A percentile compares a stretch with the other conserved stretches of the same genome.
Evolutionary conservation across 208 protist genomes (phyloP).

Genomic region (Leptomonas seymouri): DNA sequence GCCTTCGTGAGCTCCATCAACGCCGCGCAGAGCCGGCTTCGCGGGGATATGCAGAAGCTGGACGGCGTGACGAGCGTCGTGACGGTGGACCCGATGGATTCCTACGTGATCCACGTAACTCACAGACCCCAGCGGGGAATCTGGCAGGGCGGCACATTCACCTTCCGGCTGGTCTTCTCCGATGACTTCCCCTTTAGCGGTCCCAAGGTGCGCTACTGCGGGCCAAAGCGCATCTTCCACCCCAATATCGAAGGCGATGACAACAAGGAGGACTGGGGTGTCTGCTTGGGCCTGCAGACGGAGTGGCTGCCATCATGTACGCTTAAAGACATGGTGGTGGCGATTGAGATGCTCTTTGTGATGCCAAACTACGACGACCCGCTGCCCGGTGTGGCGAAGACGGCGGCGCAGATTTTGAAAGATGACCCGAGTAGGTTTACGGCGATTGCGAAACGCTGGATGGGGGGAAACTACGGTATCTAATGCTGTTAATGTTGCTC

Average conservation of each 20-base stretch:
- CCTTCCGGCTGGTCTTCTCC: slow-evolving; percentile 72
- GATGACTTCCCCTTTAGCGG: slow-evolving; percentile 82
- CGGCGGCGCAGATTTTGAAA: slow-evolving; percentile 69
- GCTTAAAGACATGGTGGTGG: slow-evolving; percentile 75
- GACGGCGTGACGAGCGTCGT: slow-evolving; percentile 55
- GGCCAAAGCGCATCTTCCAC: slow-evolving; percentile 79
- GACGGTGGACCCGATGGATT: slow-evolving; percentile 43
- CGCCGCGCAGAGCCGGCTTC: slow-evolving; percentile 56
- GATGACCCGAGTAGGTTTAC: slow-evolving; percentile 54
- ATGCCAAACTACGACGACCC: slow-evolving; percentile 84
- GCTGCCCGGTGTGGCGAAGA: slow-evolving; percentile 67
- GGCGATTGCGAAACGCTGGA: slow-evolving; percentile 61
- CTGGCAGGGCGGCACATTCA: slow-evolving; percentile 71
- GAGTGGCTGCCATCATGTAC: slow-evolving; percentile 80
- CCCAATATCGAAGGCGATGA: slow-evolving; percentile 90
- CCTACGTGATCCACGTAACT: slow-evolving; percentile 55
- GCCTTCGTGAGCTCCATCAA: slow-evolving; percentile 31
- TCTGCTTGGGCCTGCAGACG: slow-evolving; percentile 85
- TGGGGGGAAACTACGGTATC: slow-evolving; percentile 55
- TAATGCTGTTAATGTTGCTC: too few relatives aligned
- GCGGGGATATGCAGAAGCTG: slow-evolving; percentile 64
- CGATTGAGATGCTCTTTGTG: slow-evolving; percentile 80
- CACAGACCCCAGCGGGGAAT: slow-evolving; percentile 46
- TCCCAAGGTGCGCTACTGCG: slow-evolving; percentile 78
- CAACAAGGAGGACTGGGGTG: slow-evolving; percentile 67